These are phyloP conservation scores for Hericium coralloides DNA, from an alignment of 768 basidiomycete genomes.

Conservation along the genomic window DNA sequence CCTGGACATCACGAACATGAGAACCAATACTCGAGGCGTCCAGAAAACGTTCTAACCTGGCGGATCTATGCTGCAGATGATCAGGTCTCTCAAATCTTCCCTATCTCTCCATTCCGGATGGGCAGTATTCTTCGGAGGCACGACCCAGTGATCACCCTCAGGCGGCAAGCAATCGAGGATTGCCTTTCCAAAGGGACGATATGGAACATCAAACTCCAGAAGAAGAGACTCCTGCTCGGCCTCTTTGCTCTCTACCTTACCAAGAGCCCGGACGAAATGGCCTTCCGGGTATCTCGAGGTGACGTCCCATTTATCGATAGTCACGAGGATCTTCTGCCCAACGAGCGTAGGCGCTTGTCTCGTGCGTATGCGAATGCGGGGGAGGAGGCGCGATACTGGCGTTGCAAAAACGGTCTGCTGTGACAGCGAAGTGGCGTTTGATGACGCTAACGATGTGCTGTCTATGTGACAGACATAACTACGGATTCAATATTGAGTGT, in stretches of 20 bases:
- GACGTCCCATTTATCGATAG: constrained; percentile 86
- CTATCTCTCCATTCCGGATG: constrained; percentile 68
- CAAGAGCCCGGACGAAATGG: constrained; percentile 90
- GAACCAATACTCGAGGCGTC: neutral
- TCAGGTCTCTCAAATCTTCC: constrained; percentile 76
- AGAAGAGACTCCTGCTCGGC: constrained; percentile 92
- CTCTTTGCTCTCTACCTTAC: constrained; percentile 88
- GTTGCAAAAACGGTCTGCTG: constrained; percentile 92
- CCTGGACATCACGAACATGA: constrained; percentile 31
- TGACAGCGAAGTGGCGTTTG: constrained; percentile 67
- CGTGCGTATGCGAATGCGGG: constrained; percentile 89
- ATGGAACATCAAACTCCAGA: constrained; percentile 92
- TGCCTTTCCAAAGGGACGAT: constrained; percentile 93
- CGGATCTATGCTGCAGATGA: constrained; percentile 96
- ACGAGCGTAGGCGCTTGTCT: constrained; percentile 86
- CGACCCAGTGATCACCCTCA: constrained; percentile 90
- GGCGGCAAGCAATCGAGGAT: constrained; percentile 84
- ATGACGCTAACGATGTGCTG: constrained; percentile 74
- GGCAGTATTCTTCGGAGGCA: constrained; percentile 60
- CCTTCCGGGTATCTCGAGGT: constrained; percentile 92
- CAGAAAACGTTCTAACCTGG: constrained; percentile 44
- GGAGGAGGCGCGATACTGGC: constrained; percentile 84
- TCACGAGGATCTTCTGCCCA: constrained; percentile 92
- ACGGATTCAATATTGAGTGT: neutral
- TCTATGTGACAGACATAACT: constrained; percentile 96